Evolutionary conservation across 164 flowering plant species (phyloP).

Genomic region (Umbilicus rupestris): DNA sequence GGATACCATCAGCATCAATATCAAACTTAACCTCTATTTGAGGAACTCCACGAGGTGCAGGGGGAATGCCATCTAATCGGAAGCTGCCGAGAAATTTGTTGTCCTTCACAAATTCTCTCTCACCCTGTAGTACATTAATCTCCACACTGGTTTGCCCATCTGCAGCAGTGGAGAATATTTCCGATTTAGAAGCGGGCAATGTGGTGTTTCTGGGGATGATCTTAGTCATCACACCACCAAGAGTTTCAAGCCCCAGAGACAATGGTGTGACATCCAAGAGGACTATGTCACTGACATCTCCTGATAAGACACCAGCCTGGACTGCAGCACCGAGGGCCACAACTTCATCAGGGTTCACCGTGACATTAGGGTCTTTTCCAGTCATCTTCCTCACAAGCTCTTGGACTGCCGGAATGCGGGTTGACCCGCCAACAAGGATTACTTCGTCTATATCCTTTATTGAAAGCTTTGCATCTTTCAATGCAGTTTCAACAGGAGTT

Average conservation of each 20-base stretch:
- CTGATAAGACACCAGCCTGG: conserved; percentile 25
- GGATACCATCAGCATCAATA: conserved; percentile 30
- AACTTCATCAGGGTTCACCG: conserved; percentile 45
- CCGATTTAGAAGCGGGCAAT: conserved; percentile 26
- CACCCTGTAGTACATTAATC: conserved; percentile 73
- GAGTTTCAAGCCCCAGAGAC: conserved; percentile 24
- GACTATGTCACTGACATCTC: conserved; percentile 29
- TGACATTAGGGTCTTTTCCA: conserved; percentile 35
- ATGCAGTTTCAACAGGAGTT: conserved; percentile 52
- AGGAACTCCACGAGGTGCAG: conserved; percentile 60
- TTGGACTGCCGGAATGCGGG: conserved; percentile 38
- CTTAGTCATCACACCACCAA: conserved; percentile 29
- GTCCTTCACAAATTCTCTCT: conserved; percentile 76
- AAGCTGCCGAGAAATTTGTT: conserved; percentile 81
- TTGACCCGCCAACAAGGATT: conserved; percentile 38
- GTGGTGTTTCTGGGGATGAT: conserved; percentile 26
- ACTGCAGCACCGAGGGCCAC: conserved; percentile 30
- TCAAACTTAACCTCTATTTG: conserved; percentile 31
- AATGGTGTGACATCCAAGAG: conserved; percentile 26
- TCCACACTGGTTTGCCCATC: conserved; percentile 32
- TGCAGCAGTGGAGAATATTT: conserved; percentile 30
- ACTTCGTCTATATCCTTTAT: conserved; percentile 31
- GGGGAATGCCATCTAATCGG: conserved; percentile 83
- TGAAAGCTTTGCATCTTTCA: conserved; percentile 32
- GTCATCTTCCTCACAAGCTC: conserved; percentile 29